Evolutionary conservation across 805 yeast species (phyloP), one percentile per base, ranked within the genome.

Genomic region (Kregervanrija fluxuum): DNA sequence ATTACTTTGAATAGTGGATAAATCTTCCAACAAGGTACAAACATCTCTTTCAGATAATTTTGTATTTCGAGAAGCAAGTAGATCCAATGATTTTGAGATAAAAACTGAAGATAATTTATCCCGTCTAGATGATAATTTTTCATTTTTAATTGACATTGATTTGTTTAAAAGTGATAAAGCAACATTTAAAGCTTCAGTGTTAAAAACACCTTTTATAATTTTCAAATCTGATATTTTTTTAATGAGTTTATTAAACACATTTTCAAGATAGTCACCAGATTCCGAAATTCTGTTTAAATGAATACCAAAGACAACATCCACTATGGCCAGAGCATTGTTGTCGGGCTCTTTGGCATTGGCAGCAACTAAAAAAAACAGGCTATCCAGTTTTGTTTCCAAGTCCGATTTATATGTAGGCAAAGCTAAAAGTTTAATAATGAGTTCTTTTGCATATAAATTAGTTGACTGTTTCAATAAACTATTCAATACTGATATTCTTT

Each of bases 371-470:
- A 45, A 8, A 4, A 46, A 22, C 4, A 60, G 35, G 4, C 47
- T 40, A 1, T 33, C 33, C n/a, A 52, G 13, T 10, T 56, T 48
- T 0, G 55, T 49, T 56, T 82, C 90, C 11, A 82, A 50, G 1
- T 54, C 51, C 0, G 86, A 73, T 52, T 65, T 75, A 54, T 69
- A 75, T 0, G 84, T 74, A 6, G 86, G 85, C 9, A 71, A 66
- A 9, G 57, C 53, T 30, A 79, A 56, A 11, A 79, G 50, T 45
- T 71, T 73, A 3, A 49, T 28, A n/a, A 79, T 53, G 9, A 44
- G 13, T 1, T 17, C 3, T 37, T 39, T 36, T 8, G 50, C 22
- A 17, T 34, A 35, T 0, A 22, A 3, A 4, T 32, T 10, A 30
- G 35, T 11, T 12, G 48, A 13, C 3, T 42, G 40, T 48, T 52